Conservation (phyloP, 129 eudicot species). For the Cynara cardunculus region DNA sequence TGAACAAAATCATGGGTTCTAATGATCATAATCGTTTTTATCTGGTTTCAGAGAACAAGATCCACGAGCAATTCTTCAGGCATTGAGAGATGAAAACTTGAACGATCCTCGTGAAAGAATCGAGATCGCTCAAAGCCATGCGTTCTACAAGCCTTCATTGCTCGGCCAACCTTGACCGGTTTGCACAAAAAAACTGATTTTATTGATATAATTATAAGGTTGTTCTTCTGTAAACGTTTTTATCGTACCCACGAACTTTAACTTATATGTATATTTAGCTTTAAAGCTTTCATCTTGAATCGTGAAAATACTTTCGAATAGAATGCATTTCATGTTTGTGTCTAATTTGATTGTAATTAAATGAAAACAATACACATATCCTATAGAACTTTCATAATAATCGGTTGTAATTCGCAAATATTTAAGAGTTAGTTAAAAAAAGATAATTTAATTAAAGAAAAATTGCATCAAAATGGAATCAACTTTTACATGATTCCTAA, state of each 20-base stretch:
- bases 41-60: conserved; percentile 47
- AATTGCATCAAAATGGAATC: too few species aligned
- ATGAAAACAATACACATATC: too few species aligned
- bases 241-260: background rate
- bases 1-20: background rate
- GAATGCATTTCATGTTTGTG: background rate
- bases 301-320: background rate
- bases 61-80: conserved; percentile 61
- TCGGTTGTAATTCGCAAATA: too few species aligned
- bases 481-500: too few species aligned
- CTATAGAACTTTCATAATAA: too few species aligned
- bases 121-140: conserved; percentile 79
- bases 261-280: background rate
- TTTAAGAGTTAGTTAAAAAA: too few species aligned
- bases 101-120: conserved; percentile 83
- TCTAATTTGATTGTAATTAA: too few species aligned
- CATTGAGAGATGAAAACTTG: conserved; percentile 66
- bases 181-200: background rate
- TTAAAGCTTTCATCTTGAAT: background rate
- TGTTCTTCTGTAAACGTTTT: background rate
- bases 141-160: conserved; percentile 74
- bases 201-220: background rate
- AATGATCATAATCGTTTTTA: background rate
- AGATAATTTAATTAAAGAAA: too few species aligned
- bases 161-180: conserved; percentile 54